Conservation (phyloP, 345 rosid species). For the Gossypium anomalum region DNA sequence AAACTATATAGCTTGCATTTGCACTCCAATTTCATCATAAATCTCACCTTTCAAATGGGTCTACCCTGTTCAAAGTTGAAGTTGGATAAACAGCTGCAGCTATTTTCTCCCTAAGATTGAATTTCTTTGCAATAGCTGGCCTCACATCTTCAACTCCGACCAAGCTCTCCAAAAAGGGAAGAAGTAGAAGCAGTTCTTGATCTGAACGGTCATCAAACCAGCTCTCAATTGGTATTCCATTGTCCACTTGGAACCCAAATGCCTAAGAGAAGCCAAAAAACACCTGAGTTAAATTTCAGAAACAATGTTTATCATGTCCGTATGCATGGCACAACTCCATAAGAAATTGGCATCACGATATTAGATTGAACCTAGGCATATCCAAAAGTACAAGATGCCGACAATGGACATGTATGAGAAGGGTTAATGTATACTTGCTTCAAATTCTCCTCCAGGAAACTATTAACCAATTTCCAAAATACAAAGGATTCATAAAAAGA, state of each 20-base stretch:
- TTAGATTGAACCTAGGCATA: background rate
- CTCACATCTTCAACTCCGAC: slow-evolving; percentile 88
- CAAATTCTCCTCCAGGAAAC: background rate
- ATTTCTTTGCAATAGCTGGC: slow-evolving; percentile 75
- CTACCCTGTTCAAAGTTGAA: slow-evolving; percentile 33
- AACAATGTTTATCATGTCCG: background rate
- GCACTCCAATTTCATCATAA: slow-evolving; percentile 1
- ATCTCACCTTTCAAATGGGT: slow-evolving; percentile 53
- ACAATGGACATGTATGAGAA: background rate
- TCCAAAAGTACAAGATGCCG: background rate
- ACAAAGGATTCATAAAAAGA: background rate
- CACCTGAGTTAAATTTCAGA: background rate
- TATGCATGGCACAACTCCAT: background rate
- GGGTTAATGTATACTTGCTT: background rate
- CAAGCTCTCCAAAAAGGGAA: slow-evolving; percentile 90
- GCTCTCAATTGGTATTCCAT: slow-evolving; percentile 96
- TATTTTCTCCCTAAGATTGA: slow-evolving; percentile 67
- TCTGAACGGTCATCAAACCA: slow-evolving; percentile 90
- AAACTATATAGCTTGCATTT: background rate
- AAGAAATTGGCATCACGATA: background rate
- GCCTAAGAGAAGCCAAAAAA: slow-evolving; percentile 44
- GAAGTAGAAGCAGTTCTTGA: slow-evolving; percentile 68
- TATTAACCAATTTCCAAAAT: background rate
- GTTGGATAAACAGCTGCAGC: slow-evolving; percentile 71
- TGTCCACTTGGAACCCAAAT: slow-evolving; percentile 98